Base-by-base conservation (phyloP, 495 filamentous ascomycete species). In the Letharia columbiana region DNA sequence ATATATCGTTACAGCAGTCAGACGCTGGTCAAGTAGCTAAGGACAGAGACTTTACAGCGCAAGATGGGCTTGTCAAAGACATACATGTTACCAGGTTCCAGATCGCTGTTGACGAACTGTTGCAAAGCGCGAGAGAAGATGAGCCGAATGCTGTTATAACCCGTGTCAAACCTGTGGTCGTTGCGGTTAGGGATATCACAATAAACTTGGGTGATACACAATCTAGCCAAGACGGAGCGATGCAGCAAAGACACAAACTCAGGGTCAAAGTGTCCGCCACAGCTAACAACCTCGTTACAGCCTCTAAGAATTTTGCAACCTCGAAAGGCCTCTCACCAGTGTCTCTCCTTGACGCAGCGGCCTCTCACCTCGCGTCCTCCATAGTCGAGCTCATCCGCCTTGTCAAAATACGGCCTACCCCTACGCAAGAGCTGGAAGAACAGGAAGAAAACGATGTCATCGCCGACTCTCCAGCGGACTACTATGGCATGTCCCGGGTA, bases 31-130 rank as follows among this genome's bases (percentile, higher is more conserved):
- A 84, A 63, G 79, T 85, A 61, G 79, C 85, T 47, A 85, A 85
- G 61, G 88, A 93, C 62, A 85, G 85, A 64, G 87, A 86, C 17
- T 85, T 96, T 68, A 81, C 87, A 31, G 81, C 88, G 65, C 80
- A 84, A 13, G 81, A 89, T 60, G 94, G 94, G 3, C 73, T 93
- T 35, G 85, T 98, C 59, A 90, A 88, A 75, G 92, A 96, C 75
- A 84, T 96, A 31, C 88, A 96, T 77, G 85, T 98, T 58, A 96
- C 94, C 45, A 91, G 90, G 68, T 98, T 96, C 81, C 94, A 98
- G 74, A 88, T 97, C 68, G 85, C 92, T 20, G 89, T 98, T 65
- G 94, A 98, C 72, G 94, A 97, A 71, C 83, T 98, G 8, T 80
- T 98, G n/a, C 86, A 86, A 45, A 80, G 80, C 52, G 91, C 90